These are phyloP conservation scores for Verticillium nubilum DNA, from an alignment of 2,329 filamentous ascomycete genomes.

Conservation along the genomic window DNA sequence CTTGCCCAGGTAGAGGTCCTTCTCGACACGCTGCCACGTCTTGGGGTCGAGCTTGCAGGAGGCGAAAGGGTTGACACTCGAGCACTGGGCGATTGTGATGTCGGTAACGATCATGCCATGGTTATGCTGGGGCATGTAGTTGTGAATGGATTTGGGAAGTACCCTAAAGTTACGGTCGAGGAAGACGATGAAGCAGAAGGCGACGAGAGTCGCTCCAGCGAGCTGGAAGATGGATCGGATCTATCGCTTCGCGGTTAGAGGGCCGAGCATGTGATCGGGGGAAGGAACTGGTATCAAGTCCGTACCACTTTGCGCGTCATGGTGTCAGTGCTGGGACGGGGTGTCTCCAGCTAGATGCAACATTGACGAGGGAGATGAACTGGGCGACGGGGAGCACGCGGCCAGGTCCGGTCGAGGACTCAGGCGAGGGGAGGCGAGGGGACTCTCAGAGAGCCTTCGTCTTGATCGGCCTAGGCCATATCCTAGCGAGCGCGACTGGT, in stretches of 20 bases:
- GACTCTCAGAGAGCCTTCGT: background rate
- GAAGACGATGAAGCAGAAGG: conserved; percentile 69
- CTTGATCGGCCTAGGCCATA: background rate
- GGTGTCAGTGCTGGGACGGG: background rate
- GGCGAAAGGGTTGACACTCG: conserved; percentile 66
- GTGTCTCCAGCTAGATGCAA: background rate
- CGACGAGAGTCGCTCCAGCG: conserved; percentile 56
- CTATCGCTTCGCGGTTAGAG: conserved; percentile 24
- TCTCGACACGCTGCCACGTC: conserved; percentile 78
- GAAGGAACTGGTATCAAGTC: background rate
- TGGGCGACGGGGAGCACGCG: background rate
- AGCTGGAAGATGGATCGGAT: conserved; percentile 72
- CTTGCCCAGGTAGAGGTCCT: conserved; percentile 58
- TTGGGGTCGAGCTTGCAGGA: conserved; percentile 68
- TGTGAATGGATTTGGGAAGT: conserved; percentile 79
- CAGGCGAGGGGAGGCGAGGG: background rate
- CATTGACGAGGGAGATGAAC: background rate
- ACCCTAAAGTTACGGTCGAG: conserved; percentile 87
- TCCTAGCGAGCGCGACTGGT: background rate
- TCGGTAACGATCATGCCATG: conserved; percentile 82
- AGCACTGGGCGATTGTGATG: conserved; percentile 72
- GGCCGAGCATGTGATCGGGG: background rate
- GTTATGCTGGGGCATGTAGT: conserved; percentile 80
- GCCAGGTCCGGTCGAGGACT: background rate
- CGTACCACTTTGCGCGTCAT: background rate